These are phyloP conservation scores for Polyporus tsugae DNA, from an alignment of 1,284 basidiomycete genomes.

Conservation along the genomic window DNA sequence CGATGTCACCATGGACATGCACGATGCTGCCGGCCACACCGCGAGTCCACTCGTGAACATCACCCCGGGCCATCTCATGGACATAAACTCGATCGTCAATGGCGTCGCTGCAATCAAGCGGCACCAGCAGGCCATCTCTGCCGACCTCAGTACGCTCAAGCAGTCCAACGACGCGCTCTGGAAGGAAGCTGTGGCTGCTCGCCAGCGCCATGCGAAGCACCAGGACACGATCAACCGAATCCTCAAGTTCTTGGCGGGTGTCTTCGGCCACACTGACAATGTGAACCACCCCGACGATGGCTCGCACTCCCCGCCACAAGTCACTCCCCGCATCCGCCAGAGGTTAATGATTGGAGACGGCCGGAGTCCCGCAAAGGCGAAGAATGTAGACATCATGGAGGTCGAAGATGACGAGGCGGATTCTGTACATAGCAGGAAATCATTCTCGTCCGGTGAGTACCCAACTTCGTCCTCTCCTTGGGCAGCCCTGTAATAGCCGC, in stretches of 20 bases:
- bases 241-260: conserved; percentile 91
- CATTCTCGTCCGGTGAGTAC: conserved; percentile 32
- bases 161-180: conserved; percentile 90
- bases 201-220: conserved; percentile 88
- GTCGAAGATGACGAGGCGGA: conserved; percentile 49
- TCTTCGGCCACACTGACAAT: conserved; percentile 76
- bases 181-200: conserved; percentile 87
- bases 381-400: conserved; percentile 48
- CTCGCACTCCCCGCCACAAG: conserved; percentile 46
- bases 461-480: not conserved
- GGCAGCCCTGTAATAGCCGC: conserved; percentile 14
- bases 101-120: conserved; percentile 91
- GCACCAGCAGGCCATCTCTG: conserved; percentile 90
- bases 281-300: conserved; percentile 54
- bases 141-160: conserved; percentile 90
- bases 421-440: conserved; percentile 19
- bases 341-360: conserved; percentile 76
- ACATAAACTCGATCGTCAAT: conserved; percentile 79
- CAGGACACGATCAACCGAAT: conserved; percentile 98
- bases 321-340: conserved; percentile 59
- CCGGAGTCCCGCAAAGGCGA: conserved; percentile 42
- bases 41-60: conserved; percentile 37
- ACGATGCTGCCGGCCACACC: conserved; percentile 32
- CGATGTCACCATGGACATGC: conserved; percentile 41
- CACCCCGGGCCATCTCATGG: conserved; percentile 63